Conservation (phyloP, 768 basidiomycete species). For the Naganishia kalamii region DNA sequence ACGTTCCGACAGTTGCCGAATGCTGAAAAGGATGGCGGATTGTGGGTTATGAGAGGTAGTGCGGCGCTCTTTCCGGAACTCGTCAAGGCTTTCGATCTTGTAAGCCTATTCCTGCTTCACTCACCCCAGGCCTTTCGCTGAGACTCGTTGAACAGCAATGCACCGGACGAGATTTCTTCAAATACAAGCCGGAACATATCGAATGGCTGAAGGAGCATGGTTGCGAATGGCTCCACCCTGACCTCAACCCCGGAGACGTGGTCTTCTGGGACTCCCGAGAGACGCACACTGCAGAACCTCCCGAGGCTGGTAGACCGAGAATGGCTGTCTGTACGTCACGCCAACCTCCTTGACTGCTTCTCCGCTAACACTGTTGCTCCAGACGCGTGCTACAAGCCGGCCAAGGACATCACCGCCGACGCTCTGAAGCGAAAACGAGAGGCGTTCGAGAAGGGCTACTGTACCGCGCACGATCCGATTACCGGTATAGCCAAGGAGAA, state of each 20-base stretch:
- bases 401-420: slow-evolving; percentile 4
- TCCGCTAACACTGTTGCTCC: not conserved
- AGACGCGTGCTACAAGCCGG: slow-evolving; percentile 27
- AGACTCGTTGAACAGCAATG: slow-evolving; percentile 14
- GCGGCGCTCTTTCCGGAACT: slow-evolving; percentile 30
- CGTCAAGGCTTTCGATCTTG: slow-evolving; percentile 30
- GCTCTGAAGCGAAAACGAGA: slow-evolving; percentile 13
- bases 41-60: slow-evolving; percentile 38
- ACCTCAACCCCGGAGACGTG: slow-evolving; percentile 18
- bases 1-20: slow-evolving; percentile 27
- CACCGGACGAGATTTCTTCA: slow-evolving; percentile 21
- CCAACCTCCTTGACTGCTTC: not conserved
- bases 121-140: not conserved
- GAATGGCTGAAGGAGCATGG: slow-evolving; percentile 22
- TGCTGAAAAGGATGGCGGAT: slow-evolving; percentile 37
- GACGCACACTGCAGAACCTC: slow-evolving; percentile 9
- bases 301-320: slow-evolving; percentile 13
- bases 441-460: slow-evolving; percentile 29
- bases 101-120: not conserved
- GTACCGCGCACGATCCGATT: slow-evolving; percentile 32
- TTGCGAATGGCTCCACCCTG: slow-evolving; percentile 5
- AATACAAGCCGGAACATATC: slow-evolving; percentile 26
- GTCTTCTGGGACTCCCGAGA: slow-evolving; percentile 24
- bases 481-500: slow-evolving; percentile 25
- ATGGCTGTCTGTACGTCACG: slow-evolving; percentile 15